Evolutionary conservation across 257 asterid genomes (phyloP).

Genomic region (Parsonsia alboflavescens): DNA sequence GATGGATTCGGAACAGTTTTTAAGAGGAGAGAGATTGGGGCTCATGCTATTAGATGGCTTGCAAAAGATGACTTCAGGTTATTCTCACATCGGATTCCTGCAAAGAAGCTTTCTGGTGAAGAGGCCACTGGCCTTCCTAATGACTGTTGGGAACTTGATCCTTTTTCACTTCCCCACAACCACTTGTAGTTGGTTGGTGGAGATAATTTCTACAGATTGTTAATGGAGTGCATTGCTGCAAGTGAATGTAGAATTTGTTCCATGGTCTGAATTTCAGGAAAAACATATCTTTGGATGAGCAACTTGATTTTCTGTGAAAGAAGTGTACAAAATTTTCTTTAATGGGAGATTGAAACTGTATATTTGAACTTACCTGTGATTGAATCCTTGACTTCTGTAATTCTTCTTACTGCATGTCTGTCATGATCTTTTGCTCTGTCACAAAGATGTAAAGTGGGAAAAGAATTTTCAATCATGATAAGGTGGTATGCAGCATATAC

Average conservation of each 20-base stretch:
- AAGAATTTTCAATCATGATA: background rate
- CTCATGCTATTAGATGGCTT: constrained; percentile 44
- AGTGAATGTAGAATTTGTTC: constrained; percentile 3
- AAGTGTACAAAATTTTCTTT: background rate
- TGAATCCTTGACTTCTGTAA: background rate
- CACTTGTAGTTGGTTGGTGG: constrained; percentile 15
- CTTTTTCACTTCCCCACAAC: constrained; percentile 52
- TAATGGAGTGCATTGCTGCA: background rate
- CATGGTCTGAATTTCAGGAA: background rate
- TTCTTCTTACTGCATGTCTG: background rate
- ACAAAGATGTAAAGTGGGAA: background rate
- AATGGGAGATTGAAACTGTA: background rate
- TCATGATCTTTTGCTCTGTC: background rate
- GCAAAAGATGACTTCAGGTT: constrained; percentile 40
- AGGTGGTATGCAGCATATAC: background rate
- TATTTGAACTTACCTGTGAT: background rate
- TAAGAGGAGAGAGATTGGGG: constrained; percentile 65
- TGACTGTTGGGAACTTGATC: constrained; percentile 91
- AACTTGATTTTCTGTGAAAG: background rate
- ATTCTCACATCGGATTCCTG: constrained; percentile 80
- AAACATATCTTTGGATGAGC: background rate
- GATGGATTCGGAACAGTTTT: constrained; percentile 62
- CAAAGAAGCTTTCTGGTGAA: constrained; percentile 66
- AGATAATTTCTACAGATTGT: background rate
- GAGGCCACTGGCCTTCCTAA: constrained; percentile 59